phyloP scores from a whole-genome alignment of 2,329 filamentous ascomycete genomes.

The Botrytis deweyae region DNA sequence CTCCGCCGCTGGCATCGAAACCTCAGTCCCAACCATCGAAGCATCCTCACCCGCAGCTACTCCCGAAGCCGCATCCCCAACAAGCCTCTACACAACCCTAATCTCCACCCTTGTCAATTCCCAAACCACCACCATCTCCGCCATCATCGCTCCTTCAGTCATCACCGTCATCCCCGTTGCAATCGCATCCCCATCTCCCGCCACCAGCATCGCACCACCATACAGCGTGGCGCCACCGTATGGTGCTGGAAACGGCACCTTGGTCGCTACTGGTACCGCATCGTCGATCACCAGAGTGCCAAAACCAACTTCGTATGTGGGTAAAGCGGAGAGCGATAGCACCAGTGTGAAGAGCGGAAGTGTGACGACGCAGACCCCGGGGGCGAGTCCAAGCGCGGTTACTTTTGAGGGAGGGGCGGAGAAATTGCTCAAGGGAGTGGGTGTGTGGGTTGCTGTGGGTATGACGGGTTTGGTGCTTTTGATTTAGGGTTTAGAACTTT shows the following conservation, averaged over 20 bases:
- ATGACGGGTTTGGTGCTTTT: conserved; percentile 9
- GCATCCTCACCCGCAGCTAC: background rate
- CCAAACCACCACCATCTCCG: background rate
- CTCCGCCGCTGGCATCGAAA: background rate
- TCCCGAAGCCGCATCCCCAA: background rate
- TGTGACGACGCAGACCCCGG: background rate
- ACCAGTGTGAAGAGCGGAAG: background rate
- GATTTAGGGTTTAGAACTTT: background rate
- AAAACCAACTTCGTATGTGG: background rate
- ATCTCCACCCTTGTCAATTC: background rate
- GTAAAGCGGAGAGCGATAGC: background rate
- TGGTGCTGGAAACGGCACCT: background rate
- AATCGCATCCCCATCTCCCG: background rate
- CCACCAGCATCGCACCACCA: background rate
- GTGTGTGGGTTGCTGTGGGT: background rate
- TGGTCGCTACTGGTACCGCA: background rate
- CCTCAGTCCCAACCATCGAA: background rate
- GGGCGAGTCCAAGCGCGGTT: background rate
- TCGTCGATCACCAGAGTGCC: background rate
- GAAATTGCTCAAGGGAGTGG: background rate
- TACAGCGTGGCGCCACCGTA: background rate
- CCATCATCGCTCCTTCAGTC: background rate
- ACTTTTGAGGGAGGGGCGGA: background rate
- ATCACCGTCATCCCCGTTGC: conserved; percentile 4
- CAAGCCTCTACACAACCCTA: background rate